phyloP scores from a whole-genome alignment of 495 filamentous ascomycete species.

The Penicillium mononematosum region DNA sequence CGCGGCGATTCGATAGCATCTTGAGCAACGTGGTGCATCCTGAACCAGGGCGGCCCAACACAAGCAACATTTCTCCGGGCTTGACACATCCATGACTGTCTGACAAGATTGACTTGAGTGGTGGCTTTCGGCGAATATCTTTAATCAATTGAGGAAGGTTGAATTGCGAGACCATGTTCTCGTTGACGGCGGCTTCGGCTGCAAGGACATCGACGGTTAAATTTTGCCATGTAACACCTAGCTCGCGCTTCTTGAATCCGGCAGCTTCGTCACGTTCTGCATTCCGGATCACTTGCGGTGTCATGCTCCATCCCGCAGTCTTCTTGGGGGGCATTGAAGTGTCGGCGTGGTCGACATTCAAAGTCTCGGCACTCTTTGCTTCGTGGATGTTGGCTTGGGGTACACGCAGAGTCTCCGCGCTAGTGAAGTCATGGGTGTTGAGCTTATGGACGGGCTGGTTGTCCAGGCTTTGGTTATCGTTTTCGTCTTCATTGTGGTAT shows the following conservation, averaged over 20 bases:
- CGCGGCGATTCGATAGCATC: slow-evolving; percentile 62
- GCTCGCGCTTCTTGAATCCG: slow-evolving; percentile 43
- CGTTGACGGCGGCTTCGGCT: slow-evolving; percentile 48
- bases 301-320: slow-evolving; percentile 40
- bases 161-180: slow-evolving; percentile 55
- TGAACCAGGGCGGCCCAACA: slow-evolving; percentile 44
- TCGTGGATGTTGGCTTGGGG: slow-evolving; percentile 17
- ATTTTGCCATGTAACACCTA: slow-evolving; percentile 57
- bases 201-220: slow-evolving; percentile 40
- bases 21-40: slow-evolving; percentile 56
- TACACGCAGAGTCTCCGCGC: slow-evolving; percentile 14
- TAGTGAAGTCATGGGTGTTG: slow-evolving; percentile 10
- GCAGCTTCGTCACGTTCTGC: slow-evolving; percentile 43
- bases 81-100: slow-evolving; percentile 52
- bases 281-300: slow-evolving; percentile 41
- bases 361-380: slow-evolving; percentile 19
- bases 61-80: slow-evolving; percentile 49
- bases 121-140: slow-evolving; percentile 35
- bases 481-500: slow-evolving; percentile 2
- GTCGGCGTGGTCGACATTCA: slow-evolving; percentile 3
- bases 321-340: slow-evolving; percentile 18
- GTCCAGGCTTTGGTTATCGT: background rate
- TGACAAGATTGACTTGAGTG: slow-evolving; percentile 34
- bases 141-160: slow-evolving; percentile 44
- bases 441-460: slow-evolving; percentile 2